phyloP scores from a whole-genome alignment of 2,329 filamentous ascomycete species.

The Aphanoascus verrucosus region DNA sequence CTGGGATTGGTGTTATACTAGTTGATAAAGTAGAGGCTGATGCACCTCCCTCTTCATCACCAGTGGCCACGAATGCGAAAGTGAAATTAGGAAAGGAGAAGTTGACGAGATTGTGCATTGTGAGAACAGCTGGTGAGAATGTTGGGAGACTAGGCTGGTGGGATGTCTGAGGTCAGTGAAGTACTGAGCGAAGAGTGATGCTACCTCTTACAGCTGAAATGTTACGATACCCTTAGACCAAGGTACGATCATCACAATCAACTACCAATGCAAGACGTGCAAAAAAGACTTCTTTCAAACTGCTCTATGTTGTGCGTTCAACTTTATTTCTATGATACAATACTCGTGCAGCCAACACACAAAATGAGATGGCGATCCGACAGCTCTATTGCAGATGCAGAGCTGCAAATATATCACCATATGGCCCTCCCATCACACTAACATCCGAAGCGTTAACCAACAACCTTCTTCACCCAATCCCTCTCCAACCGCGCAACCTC shows the following conservation, averaged over 20 bases:
- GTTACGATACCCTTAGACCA: not conserved
- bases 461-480: slow-evolving; percentile 74
- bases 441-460: slow-evolving; percentile 24
- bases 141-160: slow-evolving; percentile 70
- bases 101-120: slow-evolving; percentile 50
- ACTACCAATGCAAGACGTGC: not conserved
- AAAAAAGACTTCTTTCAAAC: not conserved
- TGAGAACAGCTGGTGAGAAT: slow-evolving; percentile 68
- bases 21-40: slow-evolving; percentile 44
- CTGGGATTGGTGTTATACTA: slow-evolving; percentile 62
- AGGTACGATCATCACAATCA: not conserved
- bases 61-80: not conserved
- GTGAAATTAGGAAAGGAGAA: slow-evolving; percentile 14
- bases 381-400: not conserved
- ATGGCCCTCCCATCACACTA: not conserved
- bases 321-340: slow-evolving; percentile 7
- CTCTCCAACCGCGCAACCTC: slow-evolving; percentile 81
- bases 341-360: not conserved
- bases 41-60: not conserved
- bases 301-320: slow-evolving; percentile 1
- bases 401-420: too few species aligned
- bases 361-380: not conserved
- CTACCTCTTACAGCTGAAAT: too few species aligned
- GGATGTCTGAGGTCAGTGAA: slow-evolving; percentile 40
- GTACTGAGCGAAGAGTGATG: not conserved